phyloP scores from a whole-genome alignment of 495 filamentous ascomycete species.

The Aspergillus sclerotioniger region DNA sequence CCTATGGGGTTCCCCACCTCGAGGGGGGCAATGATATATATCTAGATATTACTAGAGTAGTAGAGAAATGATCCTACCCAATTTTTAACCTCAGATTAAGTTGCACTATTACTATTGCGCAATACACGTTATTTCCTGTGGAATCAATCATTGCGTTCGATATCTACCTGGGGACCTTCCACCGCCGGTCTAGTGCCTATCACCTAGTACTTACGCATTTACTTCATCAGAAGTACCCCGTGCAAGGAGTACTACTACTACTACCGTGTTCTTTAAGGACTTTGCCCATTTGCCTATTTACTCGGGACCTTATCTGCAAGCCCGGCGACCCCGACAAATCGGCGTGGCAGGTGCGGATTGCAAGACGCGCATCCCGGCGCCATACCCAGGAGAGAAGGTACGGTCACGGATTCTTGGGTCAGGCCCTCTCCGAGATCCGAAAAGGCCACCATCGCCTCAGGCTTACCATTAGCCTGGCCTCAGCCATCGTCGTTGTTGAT shows the following conservation, averaged over 20 bases:
- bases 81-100: neutral
- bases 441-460: constrained; percentile 14
- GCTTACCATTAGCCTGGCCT: neutral
- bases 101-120: neutral
- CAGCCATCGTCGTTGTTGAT: constrained; percentile 1
- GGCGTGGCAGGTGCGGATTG: too few relatives aligned
- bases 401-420: constrained; percentile 1
- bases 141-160: neutral
- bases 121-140: neutral
- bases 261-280: too few relatives aligned
- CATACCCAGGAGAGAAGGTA: constrained; percentile 3
- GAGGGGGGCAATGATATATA: constrained; percentile 14
- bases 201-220: neutral
- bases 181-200: neutral
- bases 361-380: neutral
- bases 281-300: too few relatives aligned
- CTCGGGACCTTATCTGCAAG: too few relatives aligned
- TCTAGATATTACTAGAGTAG: neutral
- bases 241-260: neutral
- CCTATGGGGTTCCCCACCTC: constrained; percentile 11
- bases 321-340: too few relatives aligned
- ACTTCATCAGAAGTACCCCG: too few relatives aligned
- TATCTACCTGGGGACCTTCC: neutral
- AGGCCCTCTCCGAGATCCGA: constrained; percentile 3
- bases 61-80: neutral